Percentiles rank a stretch among this genome's conserved stretches.
These are phyloP conservation scores for Tetraselmis striata DNA, from an alignment of 139 green algal genomes.

Conservation along the genomic window DNA sequence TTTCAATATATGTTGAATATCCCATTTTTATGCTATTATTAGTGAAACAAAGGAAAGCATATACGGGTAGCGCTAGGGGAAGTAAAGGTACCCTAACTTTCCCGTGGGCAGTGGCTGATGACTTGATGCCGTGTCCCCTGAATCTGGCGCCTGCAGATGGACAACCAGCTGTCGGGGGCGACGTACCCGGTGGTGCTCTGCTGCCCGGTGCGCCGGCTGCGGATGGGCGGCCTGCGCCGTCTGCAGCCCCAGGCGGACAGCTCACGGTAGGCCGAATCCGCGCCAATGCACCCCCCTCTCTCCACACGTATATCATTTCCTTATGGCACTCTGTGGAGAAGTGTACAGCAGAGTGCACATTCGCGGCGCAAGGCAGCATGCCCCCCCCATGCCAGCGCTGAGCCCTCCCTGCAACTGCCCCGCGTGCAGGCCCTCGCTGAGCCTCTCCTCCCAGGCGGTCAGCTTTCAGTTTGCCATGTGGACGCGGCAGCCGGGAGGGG, in stretches of 20 bases:
- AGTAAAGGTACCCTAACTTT: no score
- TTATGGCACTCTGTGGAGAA: no score
- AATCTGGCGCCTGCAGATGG: conserved; percentile 36
- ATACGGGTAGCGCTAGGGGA: no score
- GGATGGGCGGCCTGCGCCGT: conserved; percentile 3
- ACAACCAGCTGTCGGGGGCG: conserved; percentile 57
- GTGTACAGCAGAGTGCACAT: conserved; percentile 2
- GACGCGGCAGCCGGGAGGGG: neutral
- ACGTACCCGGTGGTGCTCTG: conserved; percentile 44
- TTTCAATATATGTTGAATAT: no score
- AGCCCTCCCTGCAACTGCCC: no score
- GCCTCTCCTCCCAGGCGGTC: conserved; percentile 1
- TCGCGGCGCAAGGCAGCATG: neutral
- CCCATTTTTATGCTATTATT: no score
- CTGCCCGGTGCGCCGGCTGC: conserved; percentile 27
- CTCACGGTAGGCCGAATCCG: neutral
- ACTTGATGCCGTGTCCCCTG: no score
- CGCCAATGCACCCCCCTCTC: no score
- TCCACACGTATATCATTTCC: no score
- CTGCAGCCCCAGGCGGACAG: neutral
- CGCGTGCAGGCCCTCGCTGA: no score
- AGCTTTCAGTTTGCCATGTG: conserved; percentile 2
- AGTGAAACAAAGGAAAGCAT: no score
- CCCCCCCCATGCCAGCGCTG: neutral
- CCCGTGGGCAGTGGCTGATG: no score